Base-by-base conservation (phyloP, 345 rosid genomes). In the Eucalyptus cladocalyx region DNA sequence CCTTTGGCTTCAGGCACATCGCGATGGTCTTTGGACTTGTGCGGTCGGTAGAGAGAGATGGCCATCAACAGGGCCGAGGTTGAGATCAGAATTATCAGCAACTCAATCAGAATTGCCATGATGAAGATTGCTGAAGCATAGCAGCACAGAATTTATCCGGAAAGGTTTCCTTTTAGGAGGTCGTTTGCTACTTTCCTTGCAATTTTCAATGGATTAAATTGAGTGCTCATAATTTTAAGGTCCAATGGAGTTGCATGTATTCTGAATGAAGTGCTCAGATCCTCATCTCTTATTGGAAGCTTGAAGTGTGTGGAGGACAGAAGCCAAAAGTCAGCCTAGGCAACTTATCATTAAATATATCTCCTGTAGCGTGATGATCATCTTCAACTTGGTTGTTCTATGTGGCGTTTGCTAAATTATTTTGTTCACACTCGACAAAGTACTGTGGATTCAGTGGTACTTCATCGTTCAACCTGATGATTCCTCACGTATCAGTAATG, bases 1-100 rank as follows among this genome's bases (percentile, higher is more conserved):
- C 94, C 92, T 5, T 85, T 86, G 1, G 89, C 94, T 85, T 92
- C 90, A 2, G 94, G 93, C 30, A 56, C 90, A 18, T 47, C 72
- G 87, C 89, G 72, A 11, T 17, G 87, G 26, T 86, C 37, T 42
- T 32, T 86, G 23, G 42, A 48, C 32, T n/a, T 48, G 56, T 48
- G 34, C 0, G 58, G 5, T 47, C 53, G 58, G 50, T 42, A 48
- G 87, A 42, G 24, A 48, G 37, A 28, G 58, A 48, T 32, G 87
- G 87, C 56, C 34, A 10, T 19, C 18, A 86, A 12, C 19, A 86
- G n/a, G 58, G 58, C 58, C 32, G 50, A 49, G 51, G 54, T 86
- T 48, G 87, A 24, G 87, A 51, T 86, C 12, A 86, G 14, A 47
- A 86, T 86, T 16, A 86, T 86, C 12, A 86, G 87, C 54, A 86